A percentile compares a stretch with the other conserved stretches of the same genome.
These are phyloP conservation scores for Escovopsis sp. DNA, from an alignment of 2,329 filamentous ascomycete species.

Conservation along the genomic window DNA sequence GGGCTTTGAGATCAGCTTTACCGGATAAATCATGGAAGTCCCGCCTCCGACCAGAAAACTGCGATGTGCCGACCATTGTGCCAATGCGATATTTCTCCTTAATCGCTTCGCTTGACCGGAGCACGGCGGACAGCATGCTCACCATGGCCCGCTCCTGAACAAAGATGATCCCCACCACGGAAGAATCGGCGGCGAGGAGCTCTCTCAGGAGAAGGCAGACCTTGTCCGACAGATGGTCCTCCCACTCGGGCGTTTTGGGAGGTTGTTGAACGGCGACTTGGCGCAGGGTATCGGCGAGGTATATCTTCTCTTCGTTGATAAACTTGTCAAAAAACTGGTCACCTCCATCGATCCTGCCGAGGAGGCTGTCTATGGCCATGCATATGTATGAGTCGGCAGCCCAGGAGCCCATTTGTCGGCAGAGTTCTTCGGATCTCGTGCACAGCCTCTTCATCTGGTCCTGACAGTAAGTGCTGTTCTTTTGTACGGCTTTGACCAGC, in stretches of 20 bases:
- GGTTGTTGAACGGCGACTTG: constrained; percentile 14
- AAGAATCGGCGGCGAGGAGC: constrained; percentile 27
- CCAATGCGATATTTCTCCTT: constrained; percentile 32
- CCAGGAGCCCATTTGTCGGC: constrained; percentile 48
- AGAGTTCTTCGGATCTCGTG: constrained; percentile 33
- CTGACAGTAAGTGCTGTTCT: constrained; percentile 33
- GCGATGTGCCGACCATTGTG: constrained; percentile 39
- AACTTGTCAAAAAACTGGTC: constrained; percentile 22
- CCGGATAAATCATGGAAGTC: constrained; percentile 25
- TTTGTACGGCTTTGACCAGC: constrained; percentile 24
- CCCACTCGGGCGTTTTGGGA: constrained; percentile 5
- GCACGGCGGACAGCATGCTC: constrained; percentile 40
- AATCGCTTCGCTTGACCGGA: constrained; percentile 35
- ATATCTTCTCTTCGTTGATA: constrained; percentile 36
- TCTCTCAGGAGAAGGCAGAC: constrained; percentile 35
- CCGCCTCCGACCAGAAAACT: constrained; percentile 17
- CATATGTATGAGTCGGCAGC: constrained; percentile 51
- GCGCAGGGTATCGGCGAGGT: constrained; percentile 33
- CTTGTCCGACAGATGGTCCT: constrained; percentile 38
- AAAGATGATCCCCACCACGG: constrained; percentile 48
- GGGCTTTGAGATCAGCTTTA: constrained; percentile 16
- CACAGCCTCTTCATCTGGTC: constrained; percentile 41
- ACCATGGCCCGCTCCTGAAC: constrained; percentile 47
- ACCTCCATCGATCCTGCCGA: constrained; percentile 9
- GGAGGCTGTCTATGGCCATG: constrained; percentile 25